A percentile compares a stretch with the other conserved stretches of the same genome.
phyloP scores from a whole-genome alignment of 148 eudicot genomes.

The Polygonum maritimum region DNA sequence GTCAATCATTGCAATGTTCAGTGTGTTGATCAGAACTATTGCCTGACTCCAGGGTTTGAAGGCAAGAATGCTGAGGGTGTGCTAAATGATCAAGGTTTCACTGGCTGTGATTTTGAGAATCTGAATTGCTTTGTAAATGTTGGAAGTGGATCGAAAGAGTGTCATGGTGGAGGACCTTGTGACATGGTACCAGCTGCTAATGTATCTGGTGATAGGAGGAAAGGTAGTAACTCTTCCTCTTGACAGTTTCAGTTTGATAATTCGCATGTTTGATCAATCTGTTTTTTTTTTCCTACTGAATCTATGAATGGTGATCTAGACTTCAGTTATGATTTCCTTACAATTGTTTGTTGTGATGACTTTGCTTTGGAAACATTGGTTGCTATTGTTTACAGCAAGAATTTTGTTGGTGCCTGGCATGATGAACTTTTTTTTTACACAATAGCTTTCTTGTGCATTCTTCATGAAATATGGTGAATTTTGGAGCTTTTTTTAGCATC shows the following conservation, averaged over 20 bases:
- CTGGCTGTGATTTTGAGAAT: conserved; percentile 61
- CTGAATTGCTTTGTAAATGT: conserved; percentile 55
- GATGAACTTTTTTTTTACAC: not conserved
- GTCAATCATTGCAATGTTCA: conserved; percentile 60
- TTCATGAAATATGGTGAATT: not conserved
- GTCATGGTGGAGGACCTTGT: conserved; percentile 26
- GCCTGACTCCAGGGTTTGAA: conserved; percentile 43
- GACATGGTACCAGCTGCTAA: conserved; percentile 30
- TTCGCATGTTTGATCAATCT: not conserved
- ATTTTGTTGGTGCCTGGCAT: not conserved
- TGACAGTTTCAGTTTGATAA: not conserved
- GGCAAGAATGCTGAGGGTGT: conserved; percentile 35
- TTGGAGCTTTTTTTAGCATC: too few relatives aligned
- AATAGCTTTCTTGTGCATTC: not conserved
- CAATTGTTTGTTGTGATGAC: not conserved
- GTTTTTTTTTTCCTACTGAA: not conserved
- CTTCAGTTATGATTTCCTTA: not conserved
- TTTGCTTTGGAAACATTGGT: not conserved
- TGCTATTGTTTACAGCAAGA: not conserved
- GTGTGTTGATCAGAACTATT: conserved; percentile 62
- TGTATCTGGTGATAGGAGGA: conserved; percentile 39
- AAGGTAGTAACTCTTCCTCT: conserved; percentile 30
- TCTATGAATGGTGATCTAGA: not conserved
- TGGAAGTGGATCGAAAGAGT: conserved; percentile 34
- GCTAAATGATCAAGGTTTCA: conserved; percentile 34